Base-by-base conservation (phyloP, 2,329 filamentous ascomycete genomes). In the Teratosphaeria zuluensis region DNA sequence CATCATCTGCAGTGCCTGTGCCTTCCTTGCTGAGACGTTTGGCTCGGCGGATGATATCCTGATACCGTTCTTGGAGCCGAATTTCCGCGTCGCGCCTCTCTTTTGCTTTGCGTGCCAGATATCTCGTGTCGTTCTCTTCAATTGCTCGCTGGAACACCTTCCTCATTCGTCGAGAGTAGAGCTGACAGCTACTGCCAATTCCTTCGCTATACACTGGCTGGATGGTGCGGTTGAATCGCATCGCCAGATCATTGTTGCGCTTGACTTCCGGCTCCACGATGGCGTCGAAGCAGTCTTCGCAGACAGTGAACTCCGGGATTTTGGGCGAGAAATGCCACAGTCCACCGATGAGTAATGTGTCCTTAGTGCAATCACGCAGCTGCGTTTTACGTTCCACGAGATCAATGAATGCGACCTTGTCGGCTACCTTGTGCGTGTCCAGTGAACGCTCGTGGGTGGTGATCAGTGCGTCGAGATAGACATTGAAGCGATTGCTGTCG, bases 281-380 rank as follows among this genome's bases (percentile, higher is more conserved):
- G 24, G 90, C 85, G 16, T 89, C 83, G 70, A 88, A 96, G 72
- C 92, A 97, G 72, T 92, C 89, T 63, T 88, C 84, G 73, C 92
- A 97, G 3, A 95, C 86, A 0, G 88, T 90, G 66, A 96, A 84
- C 54, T 91, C 83, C 0, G 88, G 89, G 14, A 82, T 78, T 8
- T 62, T 65, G 0, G 88, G 84, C 71, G 95, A 90, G 58, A 82
- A 85, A 71, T 95, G 86, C 92, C 92, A 96, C 46, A 80, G 76
- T 12, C 79, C 81, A 57, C 84, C 80, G n/a, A 77, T 72, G 2
- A 87, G 73, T 4, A 84, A 78, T n/a, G 78, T 81, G 68, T 88
- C 84, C 35, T 84, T 80, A 21, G 77, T 76, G 69, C 90, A 95
- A 68, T 90, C 84, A 2, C 81, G 78, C 31, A 83, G 73, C 4